A percentile compares a stretch with the other conserved stretches of the same genome.
Evolutionary conservation across 75 land plant genomes (phyloP).

Genomic region (Picea glauca): DNA sequence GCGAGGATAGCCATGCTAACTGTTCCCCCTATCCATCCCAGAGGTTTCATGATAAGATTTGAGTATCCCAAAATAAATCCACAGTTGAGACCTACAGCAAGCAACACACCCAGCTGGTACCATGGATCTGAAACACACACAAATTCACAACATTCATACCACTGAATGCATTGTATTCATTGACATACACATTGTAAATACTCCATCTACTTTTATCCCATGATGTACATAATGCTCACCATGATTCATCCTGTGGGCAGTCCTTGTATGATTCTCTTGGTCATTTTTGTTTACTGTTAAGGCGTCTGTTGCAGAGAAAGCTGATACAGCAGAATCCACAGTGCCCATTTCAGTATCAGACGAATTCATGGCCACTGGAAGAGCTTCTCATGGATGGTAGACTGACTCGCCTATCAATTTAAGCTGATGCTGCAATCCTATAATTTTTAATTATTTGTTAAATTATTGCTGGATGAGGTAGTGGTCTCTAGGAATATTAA

Average conservation of each 20-base stretch:
- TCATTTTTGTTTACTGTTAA: not conserved
- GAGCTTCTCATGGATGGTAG: too few species aligned
- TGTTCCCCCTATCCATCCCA: slow-evolving; percentile 50
- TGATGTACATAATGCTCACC: not conserved
- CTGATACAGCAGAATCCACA: not conserved
- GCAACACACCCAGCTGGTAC: slow-evolving; percentile 45
- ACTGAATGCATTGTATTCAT: too few species aligned
- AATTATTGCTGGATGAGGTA: too few species aligned
- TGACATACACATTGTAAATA: too few species aligned
- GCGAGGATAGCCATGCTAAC: slow-evolving; percentile 20
- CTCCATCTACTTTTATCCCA: too few species aligned
- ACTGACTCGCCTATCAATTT: too few species aligned
- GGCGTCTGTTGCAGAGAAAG: not conserved
- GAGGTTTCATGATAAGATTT: slow-evolving; percentile 40
- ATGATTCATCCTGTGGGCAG: not conserved
- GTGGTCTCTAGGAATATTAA: too few species aligned
- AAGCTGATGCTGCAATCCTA: too few species aligned
- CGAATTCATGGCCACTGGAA: not conserved
- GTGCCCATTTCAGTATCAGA: slow-evolving; percentile 5
- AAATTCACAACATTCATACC: too few species aligned
- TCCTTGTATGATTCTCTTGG: not conserved
- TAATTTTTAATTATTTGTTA: too few species aligned
- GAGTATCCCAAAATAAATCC: slow-evolving; percentile 52
- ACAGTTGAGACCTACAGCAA: slow-evolving; percentile 41
- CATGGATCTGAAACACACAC: slow-evolving; percentile 39